Evolutionary conservation across 768 basidiomycete genomes (phyloP).

Genomic region (Termitomyces sp.): DNA sequence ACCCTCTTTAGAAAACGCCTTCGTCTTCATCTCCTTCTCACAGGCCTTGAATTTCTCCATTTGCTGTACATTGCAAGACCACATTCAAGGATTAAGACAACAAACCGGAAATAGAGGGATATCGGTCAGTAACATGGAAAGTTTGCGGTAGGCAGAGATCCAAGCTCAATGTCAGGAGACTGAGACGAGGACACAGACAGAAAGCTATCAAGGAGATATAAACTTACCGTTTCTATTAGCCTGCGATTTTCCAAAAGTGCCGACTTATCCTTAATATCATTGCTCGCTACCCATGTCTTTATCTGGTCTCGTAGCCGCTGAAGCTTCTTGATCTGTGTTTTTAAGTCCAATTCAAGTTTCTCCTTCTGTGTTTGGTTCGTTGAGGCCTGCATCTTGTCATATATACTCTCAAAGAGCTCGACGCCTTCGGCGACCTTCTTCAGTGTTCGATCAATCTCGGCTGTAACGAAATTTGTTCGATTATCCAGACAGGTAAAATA

Average conservation of each 20-base stretch:
- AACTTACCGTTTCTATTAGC: conserved; percentile 87
- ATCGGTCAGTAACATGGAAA: conserved; percentile 20
- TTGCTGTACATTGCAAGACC: conserved; percentile 62
- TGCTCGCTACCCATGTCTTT: conserved; percentile 97
- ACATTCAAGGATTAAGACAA: conserved; percentile 24
- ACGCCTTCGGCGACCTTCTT: conserved; percentile 98
- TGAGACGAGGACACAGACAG: conserved; percentile 13
- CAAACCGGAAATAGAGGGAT: conserved; percentile 23
- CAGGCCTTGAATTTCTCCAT: conserved; percentile 99
- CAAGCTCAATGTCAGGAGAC: conserved; percentile 13
- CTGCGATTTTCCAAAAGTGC: conserved; percentile 88
- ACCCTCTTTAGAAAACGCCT: conserved; percentile 99
- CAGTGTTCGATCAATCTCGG: conserved; percentile 97
- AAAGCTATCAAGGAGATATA: background rate
- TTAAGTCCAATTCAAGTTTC: conserved; percentile 48
- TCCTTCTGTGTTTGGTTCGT: conserved; percentile 77
- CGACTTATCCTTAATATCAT: conserved; percentile 99
- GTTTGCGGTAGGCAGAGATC: conserved; percentile 3
- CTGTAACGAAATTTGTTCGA: conserved; percentile 38
- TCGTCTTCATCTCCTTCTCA: conserved; percentile 99
- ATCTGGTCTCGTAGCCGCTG: conserved; percentile 99
- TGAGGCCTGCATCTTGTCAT: conserved; percentile 96
- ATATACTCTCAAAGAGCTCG: conserved; percentile 91
- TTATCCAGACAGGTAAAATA: background rate
- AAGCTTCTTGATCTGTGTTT: conserved; percentile 97